A percentile compares a stretch with the other conserved stretches of the same genome.
Conservation (phyloP, 2,329 filamentous ascomycete genomes). For the Stachybotrys chartarum region DNA sequence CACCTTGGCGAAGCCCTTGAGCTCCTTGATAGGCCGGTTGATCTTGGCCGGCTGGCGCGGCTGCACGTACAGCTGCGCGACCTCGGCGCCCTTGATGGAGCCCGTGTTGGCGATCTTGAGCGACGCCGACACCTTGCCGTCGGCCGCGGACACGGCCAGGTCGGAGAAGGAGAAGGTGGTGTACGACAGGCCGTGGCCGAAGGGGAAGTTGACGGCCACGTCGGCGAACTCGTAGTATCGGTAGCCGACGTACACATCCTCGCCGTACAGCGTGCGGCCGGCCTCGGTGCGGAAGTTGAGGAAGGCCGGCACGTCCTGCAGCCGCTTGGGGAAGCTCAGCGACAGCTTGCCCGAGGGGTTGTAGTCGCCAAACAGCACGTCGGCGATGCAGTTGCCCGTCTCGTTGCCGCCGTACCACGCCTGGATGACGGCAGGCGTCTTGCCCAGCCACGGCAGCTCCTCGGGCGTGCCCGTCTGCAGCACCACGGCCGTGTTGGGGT, state of each 20-base stretch:
- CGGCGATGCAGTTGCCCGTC: conserved; percentile 72
- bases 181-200: conserved; percentile 75
- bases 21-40: conserved; percentile 51
- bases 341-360: conserved; percentile 73
- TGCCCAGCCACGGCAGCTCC: conserved; percentile 59
- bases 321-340: conserved; percentile 59
- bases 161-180: conserved; percentile 57
- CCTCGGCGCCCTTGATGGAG: conserved; percentile 41
- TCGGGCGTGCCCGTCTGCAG: conserved; percentile 73
- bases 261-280: conserved; percentile 66
- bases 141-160: conserved; percentile 36
- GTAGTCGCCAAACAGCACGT: conserved; percentile 66
- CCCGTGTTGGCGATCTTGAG: conserved; percentile 57
- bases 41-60: conserved; percentile 45
- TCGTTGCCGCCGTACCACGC: conserved; percentile 89
- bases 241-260: conserved; percentile 77
- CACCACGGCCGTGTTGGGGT: conserved; percentile 64
- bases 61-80: conserved; percentile 51
- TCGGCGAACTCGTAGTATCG: conserved; percentile 70
- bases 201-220: conserved; percentile 62
- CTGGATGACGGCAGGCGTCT: conserved; percentile 56
- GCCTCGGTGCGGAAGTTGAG: conserved; percentile 68
- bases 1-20: conserved; percentile 61
- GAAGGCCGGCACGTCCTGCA: conserved; percentile 68
- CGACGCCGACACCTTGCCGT: conserved; percentile 40